Evolutionary conservation across 768 basidiomycete genomes (phyloP), one percentile per base, ranked within the genome.

Genomic region (Bullera alba): DNA sequence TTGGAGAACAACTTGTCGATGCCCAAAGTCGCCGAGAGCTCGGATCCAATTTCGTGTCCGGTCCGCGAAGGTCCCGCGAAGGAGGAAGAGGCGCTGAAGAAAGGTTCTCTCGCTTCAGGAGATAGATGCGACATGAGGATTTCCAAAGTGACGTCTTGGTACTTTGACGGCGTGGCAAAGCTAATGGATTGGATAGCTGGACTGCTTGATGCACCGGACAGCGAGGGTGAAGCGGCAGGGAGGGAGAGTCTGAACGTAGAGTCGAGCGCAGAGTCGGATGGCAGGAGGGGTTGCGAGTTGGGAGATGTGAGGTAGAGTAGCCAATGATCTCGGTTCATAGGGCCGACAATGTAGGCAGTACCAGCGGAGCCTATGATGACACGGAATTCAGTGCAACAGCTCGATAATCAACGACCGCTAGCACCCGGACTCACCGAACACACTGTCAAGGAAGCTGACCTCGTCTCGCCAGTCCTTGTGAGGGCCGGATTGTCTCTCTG

Each of bases 271-370:
- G 59, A 54, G 41, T 52, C 56, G 42, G 43, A 55, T 26, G 67
- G 67, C 5, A 65, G 59, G 42, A 66, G 61, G 17, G 73, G 76
- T 51, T 51, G 70, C 38, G 75, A 74, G 26, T 72, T 67, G 14
- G 87, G 84, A 1, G 76, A 78, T 17, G 89, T 90, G 60, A 97
- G 79, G 75, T 97, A 99, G 34, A 97, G 82, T 41, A 97, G 75
- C 95, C 95, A 99, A 75, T 99, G 95, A 73, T 96, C 91, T 42
- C 93, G 88, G 72, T 99, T 99, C 72, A 93, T 86, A 66, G 91
- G 92, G 51, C 95, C 95, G 55, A 97, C 84, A 26, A 88, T 92
- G 76, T 99, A 99, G 2, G 92, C 95, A 5, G 89, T 81, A 42
- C 91, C 91, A 21, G 59, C 57, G 27, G 60, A 41, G 17, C 66